Percentiles rank a stretch among this genome's conserved stretches.
Evolutionary conservation across 352 stramenopile species (phyloP).

Genomic region (Pythium insidiosum): DNA sequence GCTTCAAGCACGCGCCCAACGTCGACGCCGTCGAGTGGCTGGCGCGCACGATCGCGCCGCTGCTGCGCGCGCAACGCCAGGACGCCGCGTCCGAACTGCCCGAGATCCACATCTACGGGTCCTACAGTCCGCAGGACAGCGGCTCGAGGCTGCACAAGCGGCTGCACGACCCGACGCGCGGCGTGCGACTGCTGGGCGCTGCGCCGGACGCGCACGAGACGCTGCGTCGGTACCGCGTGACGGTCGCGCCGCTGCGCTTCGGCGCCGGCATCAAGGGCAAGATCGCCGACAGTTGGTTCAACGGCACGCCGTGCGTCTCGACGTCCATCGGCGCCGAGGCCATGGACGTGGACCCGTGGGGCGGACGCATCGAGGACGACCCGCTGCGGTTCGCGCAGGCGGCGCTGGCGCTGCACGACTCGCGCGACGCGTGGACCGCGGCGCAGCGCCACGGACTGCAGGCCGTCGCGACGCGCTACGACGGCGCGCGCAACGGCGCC

Average conservation of each 20-base stretch:
- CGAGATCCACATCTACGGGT: constrained; percentile 85
- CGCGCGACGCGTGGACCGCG: constrained; percentile 26
- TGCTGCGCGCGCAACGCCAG: constrained; percentile 34
- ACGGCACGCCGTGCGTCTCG: constrained; percentile 84
- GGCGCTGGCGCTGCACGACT: constrained; percentile 36
- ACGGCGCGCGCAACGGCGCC: constrained; percentile 31
- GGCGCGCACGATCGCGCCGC: constrained; percentile 54
- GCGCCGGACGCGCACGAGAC: constrained; percentile 63
- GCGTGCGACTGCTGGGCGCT: constrained; percentile 78
- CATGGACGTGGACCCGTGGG: constrained; percentile 49
- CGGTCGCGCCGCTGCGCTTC: constrained; percentile 88
- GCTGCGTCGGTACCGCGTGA: constrained; percentile 58
- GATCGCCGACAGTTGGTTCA: constrained; percentile 90
- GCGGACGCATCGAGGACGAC: constrained; percentile 40
- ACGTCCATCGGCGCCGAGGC: constrained; percentile 88
- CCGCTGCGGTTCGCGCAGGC: constrained; percentile 28
- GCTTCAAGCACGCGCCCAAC: constrained; percentile 91
- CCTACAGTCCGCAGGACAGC: constrained; percentile 59
- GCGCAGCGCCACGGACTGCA: constrained; percentile 21
- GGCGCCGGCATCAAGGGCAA: constrained; percentile 94
- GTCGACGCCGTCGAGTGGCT: constrained; percentile 85
- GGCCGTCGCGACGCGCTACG: constrained; percentile 34
- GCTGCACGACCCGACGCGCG: constrained; percentile 33
- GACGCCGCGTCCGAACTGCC: constrained; percentile 1
- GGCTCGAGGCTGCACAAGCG: constrained; percentile 34